Percentiles rank a stretch among this genome's conserved stretches.
Conservation (phyloP, 1,139 yeast genomes). For the Suhomyces guaymorum region DNA sequence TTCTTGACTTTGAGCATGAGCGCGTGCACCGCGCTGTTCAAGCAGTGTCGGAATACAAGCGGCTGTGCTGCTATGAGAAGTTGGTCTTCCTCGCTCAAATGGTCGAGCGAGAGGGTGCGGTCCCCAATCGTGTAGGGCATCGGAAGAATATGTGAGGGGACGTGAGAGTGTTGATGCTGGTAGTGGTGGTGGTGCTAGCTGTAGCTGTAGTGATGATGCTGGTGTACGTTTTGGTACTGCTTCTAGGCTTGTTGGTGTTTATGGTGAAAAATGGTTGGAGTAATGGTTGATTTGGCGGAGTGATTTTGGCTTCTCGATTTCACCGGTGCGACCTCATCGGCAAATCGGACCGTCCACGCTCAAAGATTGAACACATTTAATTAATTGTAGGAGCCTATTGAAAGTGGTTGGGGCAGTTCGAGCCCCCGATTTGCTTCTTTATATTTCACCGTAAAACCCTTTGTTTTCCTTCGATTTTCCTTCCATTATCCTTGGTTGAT, state of each 20-base stretch:
- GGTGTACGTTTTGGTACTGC: not conserved
- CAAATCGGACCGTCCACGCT: too few relatives aligned
- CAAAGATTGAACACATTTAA: too few relatives aligned
- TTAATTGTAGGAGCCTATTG: too few relatives aligned
- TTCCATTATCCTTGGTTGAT: too few relatives aligned
- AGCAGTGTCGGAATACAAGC: conserved; percentile 34
- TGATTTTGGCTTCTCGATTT: too few relatives aligned
- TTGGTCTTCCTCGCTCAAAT: conserved; percentile 26
- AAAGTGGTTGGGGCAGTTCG: too few relatives aligned
- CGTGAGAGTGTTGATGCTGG: not conserved
- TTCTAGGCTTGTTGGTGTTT: too few relatives aligned
- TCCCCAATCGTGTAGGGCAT: conserved; percentile 43
- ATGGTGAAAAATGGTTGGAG: too few relatives aligned
- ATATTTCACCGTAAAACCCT: too few relatives aligned
- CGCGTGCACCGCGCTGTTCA: conserved; percentile 33
- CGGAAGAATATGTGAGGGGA: conserved; percentile 15
- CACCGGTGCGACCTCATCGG: conserved; percentile 6
- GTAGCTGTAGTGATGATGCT: conserved; percentile 1
- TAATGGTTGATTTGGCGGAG: too few relatives aligned
- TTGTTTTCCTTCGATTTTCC: too few relatives aligned
- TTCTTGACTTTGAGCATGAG: conserved; percentile 33
- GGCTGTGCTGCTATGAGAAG: conserved; percentile 30
- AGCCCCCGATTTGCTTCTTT: too few relatives aligned
- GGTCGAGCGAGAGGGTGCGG: conserved; percentile 27
- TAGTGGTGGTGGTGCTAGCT: not conserved